phyloP scores from a whole-genome alignment of 768 basidiomycete genomes.

The Tricholoma flavovirens region DNA sequence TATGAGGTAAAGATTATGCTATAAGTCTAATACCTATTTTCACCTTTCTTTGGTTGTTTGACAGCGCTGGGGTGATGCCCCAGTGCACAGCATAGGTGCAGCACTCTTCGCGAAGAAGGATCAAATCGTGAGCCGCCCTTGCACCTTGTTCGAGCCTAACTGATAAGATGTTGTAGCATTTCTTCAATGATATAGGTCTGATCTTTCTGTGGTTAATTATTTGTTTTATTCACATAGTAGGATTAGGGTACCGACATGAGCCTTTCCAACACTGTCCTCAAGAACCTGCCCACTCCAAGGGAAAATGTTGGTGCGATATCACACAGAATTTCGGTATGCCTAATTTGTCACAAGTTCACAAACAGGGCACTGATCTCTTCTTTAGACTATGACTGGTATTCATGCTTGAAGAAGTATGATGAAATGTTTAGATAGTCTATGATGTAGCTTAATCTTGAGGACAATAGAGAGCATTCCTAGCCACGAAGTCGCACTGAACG shows the following conservation, averaged over 20 bases:
- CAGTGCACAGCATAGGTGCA: conserved; percentile 84
- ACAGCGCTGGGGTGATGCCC: conserved; percentile 91
- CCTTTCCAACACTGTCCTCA: conserved; percentile 93
- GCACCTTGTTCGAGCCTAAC: background rate
- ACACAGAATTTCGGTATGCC: conserved; percentile 67
- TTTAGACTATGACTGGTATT: conserved; percentile 81
- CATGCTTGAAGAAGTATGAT: conserved; percentile 78
- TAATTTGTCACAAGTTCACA: background rate
- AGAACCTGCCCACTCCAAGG: conserved; percentile 64
- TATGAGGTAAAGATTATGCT: conserved; percentile 61
- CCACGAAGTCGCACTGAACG: background rate
- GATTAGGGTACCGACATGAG: conserved; percentile 68
- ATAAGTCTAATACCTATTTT: background rate
- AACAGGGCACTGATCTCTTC: background rate
- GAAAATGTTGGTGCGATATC: conserved; percentile 84
- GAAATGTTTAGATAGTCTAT: conserved; percentile 37
- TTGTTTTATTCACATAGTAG: background rate
- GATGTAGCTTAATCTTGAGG: conserved; percentile 5
- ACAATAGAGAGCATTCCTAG: background rate
- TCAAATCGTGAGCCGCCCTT: conserved; percentile 47
- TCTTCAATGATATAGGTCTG: conserved; percentile 84
- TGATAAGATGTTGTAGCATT: conserved; percentile 44
- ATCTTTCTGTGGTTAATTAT: background rate
- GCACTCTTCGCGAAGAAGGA: conserved; percentile 85
- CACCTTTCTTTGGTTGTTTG: conserved; percentile 1